These are phyloP conservation scores for Platanus orientalis DNA, from an alignment of 164 flowering plant species.

Conservation along the genomic window DNA sequence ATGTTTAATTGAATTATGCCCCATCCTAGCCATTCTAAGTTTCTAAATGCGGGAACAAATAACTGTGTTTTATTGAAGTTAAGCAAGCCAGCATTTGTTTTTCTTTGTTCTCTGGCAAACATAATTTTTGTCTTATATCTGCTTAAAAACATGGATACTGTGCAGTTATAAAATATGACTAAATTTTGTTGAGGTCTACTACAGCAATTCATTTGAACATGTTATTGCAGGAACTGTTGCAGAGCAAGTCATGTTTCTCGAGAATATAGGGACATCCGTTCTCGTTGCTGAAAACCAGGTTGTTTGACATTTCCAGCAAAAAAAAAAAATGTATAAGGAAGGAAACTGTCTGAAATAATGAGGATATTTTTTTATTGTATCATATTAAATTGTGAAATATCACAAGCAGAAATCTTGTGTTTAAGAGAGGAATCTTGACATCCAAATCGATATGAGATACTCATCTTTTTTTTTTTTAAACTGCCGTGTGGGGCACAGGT, in stretches of 20 bases:
- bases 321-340: not conserved
- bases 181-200: not conserved
- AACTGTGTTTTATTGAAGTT: no score
- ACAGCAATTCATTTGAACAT: constrained; percentile 6
- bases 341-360: not conserved
- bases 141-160: no score
- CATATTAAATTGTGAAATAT: not conserved
- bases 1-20: no score
- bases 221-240: constrained; percentile 64
- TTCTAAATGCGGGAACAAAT: no score
- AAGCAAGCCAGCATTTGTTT: no score
- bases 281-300: constrained; percentile 93
- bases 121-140: no score
- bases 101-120: no score
- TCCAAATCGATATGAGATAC: not conserved
- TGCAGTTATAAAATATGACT: no score
- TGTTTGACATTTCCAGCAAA: not conserved
- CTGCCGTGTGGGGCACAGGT: no score
- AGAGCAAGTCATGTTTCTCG: constrained; percentile 96
- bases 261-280: constrained; percentile 93
- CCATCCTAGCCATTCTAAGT: no score
- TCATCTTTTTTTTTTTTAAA: not conserved
- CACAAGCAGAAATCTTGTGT: no score
- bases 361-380: not conserved
- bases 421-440: not conserved